Evolutionary conservation across 441 rosid genomes (phyloP), one percentile per base, ranked within the genome.

Genomic region (Aquilaria agallochum): DNA sequence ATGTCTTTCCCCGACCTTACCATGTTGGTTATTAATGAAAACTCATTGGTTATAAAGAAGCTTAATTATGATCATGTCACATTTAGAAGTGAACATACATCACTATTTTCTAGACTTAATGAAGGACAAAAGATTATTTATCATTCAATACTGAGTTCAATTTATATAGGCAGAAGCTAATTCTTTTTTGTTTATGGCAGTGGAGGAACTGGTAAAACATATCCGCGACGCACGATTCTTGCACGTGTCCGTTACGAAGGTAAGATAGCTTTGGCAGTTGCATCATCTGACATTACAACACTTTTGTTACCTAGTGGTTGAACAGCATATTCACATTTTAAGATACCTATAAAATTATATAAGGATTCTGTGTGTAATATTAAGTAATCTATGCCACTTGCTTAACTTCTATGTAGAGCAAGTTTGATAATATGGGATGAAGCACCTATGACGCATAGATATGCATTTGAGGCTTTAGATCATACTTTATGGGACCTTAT

Each of bases 381-480:
- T 10, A 5, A 9, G 9, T 3, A 48, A 5, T 11, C n/a, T n/a
- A 48, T 3, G 1, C 51, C 12, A 48, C 12, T 48, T 3, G 51
- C 51, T 48, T 10, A 48, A n/a, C 15, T 48, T 3, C 3, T 48
- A n/a, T n/a, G 9, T 3, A 48, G 9, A 9, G 15, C 51, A 48
- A n/a, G 11, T 3, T 50, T 65, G 1, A 7, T 36, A 27, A 52
- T 58, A 2, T 51, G 58, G 56, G 33, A 60, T 51, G 65, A 62
- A 2, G 50, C 46, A n/a, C 51, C 59, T 1, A 53, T 64, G 53
- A 64, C 27, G 2, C 67, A 46, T 31, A 42, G 55, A 8, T 6
- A 55, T 31, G 46, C 30, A 3, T 55, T 64, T n/a, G 60, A 64
- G 32, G 60, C 54, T 20, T 13, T 64, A 2, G 50, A 63, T 27